Evolutionary conservation across 2,329 filamentous ascomycete species (phyloP).

Genomic region (Aspergillus neoniger): DNA sequence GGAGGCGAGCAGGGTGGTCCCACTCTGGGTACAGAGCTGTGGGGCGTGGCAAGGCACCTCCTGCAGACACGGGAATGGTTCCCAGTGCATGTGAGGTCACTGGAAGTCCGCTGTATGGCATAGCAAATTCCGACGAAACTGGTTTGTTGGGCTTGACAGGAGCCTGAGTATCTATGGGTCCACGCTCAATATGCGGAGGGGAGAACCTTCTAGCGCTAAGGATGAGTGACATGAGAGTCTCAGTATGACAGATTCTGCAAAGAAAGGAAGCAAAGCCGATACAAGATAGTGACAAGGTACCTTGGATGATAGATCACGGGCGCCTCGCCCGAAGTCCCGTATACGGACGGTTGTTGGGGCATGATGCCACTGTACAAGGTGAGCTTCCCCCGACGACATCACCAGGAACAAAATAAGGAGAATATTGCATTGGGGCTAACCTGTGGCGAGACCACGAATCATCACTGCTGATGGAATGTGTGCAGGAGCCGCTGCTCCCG

Average conservation of each 20-base stretch:
- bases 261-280: conserved; percentile 3
- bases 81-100: conserved; percentile 31
- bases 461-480: conserved; percentile 32
- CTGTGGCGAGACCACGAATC: conserved; percentile 39
- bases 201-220: conserved; percentile 36
- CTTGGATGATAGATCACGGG: conserved; percentile 42
- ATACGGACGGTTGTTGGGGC: conserved; percentile 33
- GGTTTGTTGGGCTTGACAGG: conserved; percentile 24
- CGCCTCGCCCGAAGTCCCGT: conserved; percentile 29
- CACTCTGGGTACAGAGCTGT: conserved; percentile 37
- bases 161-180: conserved; percentile 31
- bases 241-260: conserved; percentile 18
- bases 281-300: conserved; percentile 26
- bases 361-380: conserved; percentile 29
- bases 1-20: conserved; percentile 34
- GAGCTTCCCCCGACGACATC: conserved; percentile 23
- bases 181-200: conserved; percentile 30
- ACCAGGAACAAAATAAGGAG: conserved; percentile 2
- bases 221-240: conserved; percentile 19
- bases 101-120: conserved; percentile 33
- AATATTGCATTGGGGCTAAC: conserved; percentile 32
- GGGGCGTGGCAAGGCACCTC: conserved; percentile 32
- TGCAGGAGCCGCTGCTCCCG: conserved; percentile 32
- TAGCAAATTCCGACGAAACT: conserved; percentile 31
- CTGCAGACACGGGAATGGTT: conserved; percentile 33